Base-by-base conservation (phyloP, 768 basidiomycete genomes). In the Crucibulum laeve region DNA sequence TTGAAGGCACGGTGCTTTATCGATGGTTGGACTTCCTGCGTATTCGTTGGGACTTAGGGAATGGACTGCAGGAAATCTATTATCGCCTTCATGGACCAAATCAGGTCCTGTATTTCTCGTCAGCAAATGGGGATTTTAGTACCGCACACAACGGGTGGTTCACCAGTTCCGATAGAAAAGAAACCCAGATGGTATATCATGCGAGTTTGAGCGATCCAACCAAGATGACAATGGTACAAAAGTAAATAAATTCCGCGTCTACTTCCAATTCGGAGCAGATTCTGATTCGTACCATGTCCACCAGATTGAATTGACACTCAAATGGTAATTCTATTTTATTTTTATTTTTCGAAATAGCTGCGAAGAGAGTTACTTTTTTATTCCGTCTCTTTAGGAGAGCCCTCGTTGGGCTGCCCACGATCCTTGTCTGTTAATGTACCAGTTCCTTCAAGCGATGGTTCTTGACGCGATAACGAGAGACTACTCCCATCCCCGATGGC, bases 351-450 rank as follows among this genome's bases (percentile, higher is more conserved):
- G n/a, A n/a, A n/a, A n/a, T n/a, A n/a, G n/a, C n/a, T n/a, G n/a
- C n/a, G n/a, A n/a, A n/a, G n/a, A n/a, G n/a, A n/a, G n/a, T n/a
- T n/a, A n/a, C n/a, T n/a, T n/a, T 35, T 40, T 35, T 34, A 30
- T 44, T 28, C 32, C 47, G 35, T 48, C 32, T 39, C 40, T 18
- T 18, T 23, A 42, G 35, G 40, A 22, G 38, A 45, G 42, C 42
- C 42, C 36, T 42, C 45, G 28, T 43, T 52, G 30, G 42, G 48
- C 46, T 48, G 28, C 34, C 46, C 49, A 40, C 40, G 54, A 36
- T 35, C 38, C 28, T 42, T 45, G 26, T 26, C 41, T 33, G 46
- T 47, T 47, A 38, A 36, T 35, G 46, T 46, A 41, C 47, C 47
- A 48, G 43, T 44, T 14, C 46, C 40, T 45, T 45, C 49, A 38